A percentile compares a stretch with the other conserved stretches of the same genome.
Conservation (phyloP, 495 filamentous ascomycete species). For the Penicillium herquei region DNA sequence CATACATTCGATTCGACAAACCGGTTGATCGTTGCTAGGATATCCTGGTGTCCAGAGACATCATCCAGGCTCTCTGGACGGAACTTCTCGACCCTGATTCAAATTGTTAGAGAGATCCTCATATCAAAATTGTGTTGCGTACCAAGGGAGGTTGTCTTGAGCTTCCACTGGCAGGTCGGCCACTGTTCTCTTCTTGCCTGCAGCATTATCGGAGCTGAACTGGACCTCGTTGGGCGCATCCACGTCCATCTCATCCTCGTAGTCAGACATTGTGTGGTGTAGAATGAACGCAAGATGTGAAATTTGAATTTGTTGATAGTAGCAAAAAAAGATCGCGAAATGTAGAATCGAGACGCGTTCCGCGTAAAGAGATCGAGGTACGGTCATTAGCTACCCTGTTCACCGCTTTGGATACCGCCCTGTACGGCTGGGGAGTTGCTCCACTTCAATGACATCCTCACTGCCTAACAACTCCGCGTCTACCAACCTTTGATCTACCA, state of each 20-base stretch:
- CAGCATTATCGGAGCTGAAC: slow-evolving; percentile 56
- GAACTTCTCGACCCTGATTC: slow-evolving; percentile 94
- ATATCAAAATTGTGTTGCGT: slow-evolving; percentile 3
- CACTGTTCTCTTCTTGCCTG: slow-evolving; percentile 82
- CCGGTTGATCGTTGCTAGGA: slow-evolving; percentile 93
- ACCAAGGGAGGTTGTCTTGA: slow-evolving; percentile 95
- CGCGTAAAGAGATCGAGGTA: slow-evolving; percentile 37
- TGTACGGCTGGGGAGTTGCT: slow-evolving; percentile 12
- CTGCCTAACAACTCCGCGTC: slow-evolving; percentile 19
- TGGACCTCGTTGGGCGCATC: slow-evolving; percentile 61
- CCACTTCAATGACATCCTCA: slow-evolving; percentile 41
- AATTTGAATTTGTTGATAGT: background rate
- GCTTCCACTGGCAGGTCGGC: slow-evolving; percentile 93
- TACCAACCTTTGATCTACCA: slow-evolving; percentile 25
- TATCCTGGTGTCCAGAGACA: slow-evolving; percentile 97
- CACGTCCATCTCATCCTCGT: slow-evolving; percentile 88
- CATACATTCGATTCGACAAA: slow-evolving; percentile 85
- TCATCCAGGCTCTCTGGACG: slow-evolving; percentile 83
- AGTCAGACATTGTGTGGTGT: slow-evolving; percentile 73
- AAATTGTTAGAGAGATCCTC: background rate
- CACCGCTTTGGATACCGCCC: too few relatives aligned
- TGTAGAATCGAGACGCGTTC: slow-evolving; percentile 32
- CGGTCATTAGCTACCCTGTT: too few relatives aligned
- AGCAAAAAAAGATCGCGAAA: slow-evolving; percentile 11
- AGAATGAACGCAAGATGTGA: background rate